These are phyloP conservation scores for Centrapalus pauciflorus DNA, from an alignment of 129 eudicot genomes.

Conservation along the genomic window DNA sequence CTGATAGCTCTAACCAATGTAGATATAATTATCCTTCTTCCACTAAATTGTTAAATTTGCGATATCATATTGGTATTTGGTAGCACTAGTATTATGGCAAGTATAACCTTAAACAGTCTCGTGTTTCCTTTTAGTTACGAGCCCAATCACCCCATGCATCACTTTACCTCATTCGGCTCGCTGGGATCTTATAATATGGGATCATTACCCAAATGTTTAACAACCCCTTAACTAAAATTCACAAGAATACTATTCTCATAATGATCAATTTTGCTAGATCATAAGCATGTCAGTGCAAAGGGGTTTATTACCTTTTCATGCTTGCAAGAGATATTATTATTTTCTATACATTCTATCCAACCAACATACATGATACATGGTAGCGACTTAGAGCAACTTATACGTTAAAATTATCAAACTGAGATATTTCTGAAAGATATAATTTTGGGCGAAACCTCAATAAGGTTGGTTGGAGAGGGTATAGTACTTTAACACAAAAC, in stretches of 20 bases:
- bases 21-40: neutral
- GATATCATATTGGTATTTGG: neutral
- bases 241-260: no score
- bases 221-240: neutral
- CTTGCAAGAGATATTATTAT: neutral
- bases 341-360: neutral
- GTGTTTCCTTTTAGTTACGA: neutral
- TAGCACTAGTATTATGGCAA: neutral
- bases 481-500: neutral
- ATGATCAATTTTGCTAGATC: neutral
- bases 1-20: neutral
- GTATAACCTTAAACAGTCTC: neutral
- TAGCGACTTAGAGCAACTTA: neutral
- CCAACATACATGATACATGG: neutral
- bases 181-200: neutral
- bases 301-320: neutral
- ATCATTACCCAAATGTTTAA: neutral
- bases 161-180: neutral
- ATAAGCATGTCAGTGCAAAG: neutral
- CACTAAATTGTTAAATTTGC: neutral
- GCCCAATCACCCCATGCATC: neutral
- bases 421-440: neutral
- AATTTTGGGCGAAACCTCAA: neutral
- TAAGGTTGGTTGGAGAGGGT: neutral
- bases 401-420: neutral